These are phyloP conservation scores for Ulota crispa DNA, from an alignment of 225 moss, liverwort and hornwort species.

Conservation along the genomic window DNA sequence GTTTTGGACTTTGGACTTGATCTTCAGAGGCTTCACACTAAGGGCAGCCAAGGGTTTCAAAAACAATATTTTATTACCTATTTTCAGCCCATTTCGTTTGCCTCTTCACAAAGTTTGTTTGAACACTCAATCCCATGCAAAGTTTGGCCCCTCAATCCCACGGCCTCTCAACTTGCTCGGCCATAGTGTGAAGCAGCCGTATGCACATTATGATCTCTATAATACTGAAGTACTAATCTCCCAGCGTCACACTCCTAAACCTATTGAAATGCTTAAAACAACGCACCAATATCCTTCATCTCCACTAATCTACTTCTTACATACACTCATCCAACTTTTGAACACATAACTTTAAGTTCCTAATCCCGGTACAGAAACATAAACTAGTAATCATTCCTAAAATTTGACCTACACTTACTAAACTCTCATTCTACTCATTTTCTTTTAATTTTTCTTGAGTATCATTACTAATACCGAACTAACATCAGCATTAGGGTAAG, in stretches of 20 bases:
- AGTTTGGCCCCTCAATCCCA: too few species aligned
- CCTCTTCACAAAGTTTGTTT: too few species aligned
- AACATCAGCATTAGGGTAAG: not conserved
- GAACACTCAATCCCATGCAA: too few species aligned
- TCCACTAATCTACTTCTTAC: not conserved
- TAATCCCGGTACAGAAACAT: not conserved
- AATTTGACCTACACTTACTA: not conserved
- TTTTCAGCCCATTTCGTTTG: too few species aligned
- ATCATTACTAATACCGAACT: not conserved
- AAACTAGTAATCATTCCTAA: not conserved
- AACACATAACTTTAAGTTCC: not conserved
- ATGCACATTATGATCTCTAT: not conserved
- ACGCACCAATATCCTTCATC: not conserved
- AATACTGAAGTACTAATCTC: not conserved
- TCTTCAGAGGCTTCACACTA: too few species aligned
- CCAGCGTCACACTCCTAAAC: not conserved
- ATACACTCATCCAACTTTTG: not conserved
- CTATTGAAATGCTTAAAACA: not conserved
- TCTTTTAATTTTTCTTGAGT: too few species aligned
- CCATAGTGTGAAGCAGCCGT: not conserved
- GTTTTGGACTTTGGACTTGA: too few species aligned
- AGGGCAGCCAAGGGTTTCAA: too few species aligned
- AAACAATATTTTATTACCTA: too few species aligned
- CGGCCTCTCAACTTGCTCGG: too few species aligned
- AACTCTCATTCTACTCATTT: not conserved